Evolutionary conservation across 148 eudicot species (phyloP), one percentile per base, ranked within the genome.

Genomic region (Rhododendron kiyosumense): DNA sequence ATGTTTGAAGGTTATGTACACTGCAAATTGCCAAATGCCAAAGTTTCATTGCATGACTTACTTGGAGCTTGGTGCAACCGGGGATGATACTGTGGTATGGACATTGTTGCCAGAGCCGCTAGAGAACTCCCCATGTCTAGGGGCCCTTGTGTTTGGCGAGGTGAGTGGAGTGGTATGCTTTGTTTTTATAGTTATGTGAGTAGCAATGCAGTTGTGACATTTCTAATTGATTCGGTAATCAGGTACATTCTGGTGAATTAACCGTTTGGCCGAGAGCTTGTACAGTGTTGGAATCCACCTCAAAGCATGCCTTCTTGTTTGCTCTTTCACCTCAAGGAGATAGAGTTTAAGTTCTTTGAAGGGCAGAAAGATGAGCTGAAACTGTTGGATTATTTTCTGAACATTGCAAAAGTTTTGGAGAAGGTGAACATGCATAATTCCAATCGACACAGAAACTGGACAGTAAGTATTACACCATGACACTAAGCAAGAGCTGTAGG

Each of bases 311-410:
- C 85, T 14, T 73, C 81, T 52, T 81, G 87, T 74, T 54, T 81
- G 13, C 32, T 14, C 34, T 81, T 38, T 74, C 87, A 65, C 65
- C 49, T 86, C 52, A 81, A 86, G 79, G 82, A 28, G 32, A 75
- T 82, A 3, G 82, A 24, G 28, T 82, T 82, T 7, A 45, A 2
- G 22, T 0, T 1, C 0, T 75, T 18, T 18, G 1, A 11, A 0
- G 32, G 71, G 22, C 4, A 7, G 2, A 30, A 38, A 73, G 11
- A 18, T 24, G 85, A 86, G 2, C 22, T 43, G 22, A 28, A 41
- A 41, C 18, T 86, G 48, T 13, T 75, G 7, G n/a, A 24, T 17
- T 76, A 75, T 59, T 71, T 81, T 49, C 49, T 86, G 52, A 49
- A 7, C 20, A 49, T 51, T 57, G 78, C 84, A 71, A 49, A 38